phyloP scores from a whole-genome alignment of 2,329 filamentous ascomycete species.

The Aspergillus uvarum region DNA sequence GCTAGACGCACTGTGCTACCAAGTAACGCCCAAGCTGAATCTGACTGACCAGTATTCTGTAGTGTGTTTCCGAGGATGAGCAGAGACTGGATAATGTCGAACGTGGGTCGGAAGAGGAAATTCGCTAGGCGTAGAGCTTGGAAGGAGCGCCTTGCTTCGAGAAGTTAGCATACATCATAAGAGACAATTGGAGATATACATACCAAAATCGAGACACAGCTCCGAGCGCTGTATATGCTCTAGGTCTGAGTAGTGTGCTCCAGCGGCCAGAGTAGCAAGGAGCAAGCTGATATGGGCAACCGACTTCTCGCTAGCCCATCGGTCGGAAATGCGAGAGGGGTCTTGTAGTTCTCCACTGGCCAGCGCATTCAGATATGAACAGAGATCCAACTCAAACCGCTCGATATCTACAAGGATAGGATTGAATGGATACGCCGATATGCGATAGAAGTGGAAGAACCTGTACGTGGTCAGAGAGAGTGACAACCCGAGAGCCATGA shows the following conservation, averaged over 20 bases:
- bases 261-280: conserved; percentile 30
- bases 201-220: conserved; percentile 30
- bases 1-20: conserved; percentile 34
- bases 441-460: conserved; percentile 34
- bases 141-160: conserved; percentile 29
- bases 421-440: conserved; percentile 33
- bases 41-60: conserved; percentile 34
- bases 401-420: conserved; percentile 33
- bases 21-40: conserved; percentile 32
- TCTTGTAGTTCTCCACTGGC: conserved; percentile 25
- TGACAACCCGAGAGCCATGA: accelerated
- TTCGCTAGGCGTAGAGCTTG: conserved; percentile 59
- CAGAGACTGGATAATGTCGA: conserved; percentile 57
- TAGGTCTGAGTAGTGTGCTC: conserved; percentile 33
- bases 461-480: conserved; percentile 11
- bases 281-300: conserved; percentile 32
- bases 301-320: conserved; percentile 27
- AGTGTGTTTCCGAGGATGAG: conserved; percentile 55
- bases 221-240: conserved; percentile 27
- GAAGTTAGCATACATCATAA: neutral
- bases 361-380: conserved; percentile 29
- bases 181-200: neutral
- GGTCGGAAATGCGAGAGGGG: conserved; percentile 19
- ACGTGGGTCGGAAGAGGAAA: conserved; percentile 56
- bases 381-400: conserved; percentile 31